Evolutionary conservation across 1,284 basidiomycete genomes (phyloP), one percentile per base, ranked within the genome.

Genomic region (Puccinia coronata): DNA sequence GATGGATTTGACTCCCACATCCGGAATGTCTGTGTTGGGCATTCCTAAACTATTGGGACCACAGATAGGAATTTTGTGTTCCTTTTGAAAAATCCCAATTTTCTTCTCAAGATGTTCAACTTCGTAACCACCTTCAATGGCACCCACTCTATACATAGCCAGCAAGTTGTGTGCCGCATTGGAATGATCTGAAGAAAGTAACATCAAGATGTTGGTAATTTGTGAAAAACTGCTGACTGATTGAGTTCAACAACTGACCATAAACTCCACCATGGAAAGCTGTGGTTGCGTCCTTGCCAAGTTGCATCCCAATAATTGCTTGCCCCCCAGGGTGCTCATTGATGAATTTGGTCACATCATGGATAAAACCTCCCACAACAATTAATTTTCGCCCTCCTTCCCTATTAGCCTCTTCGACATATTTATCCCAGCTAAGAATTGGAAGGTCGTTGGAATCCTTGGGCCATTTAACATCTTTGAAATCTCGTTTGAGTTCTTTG

Each of bases 181-280:
- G 6, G 43, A 47, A 47, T 47, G 43, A 1, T 47, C 43, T 47
- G 43, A 47, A 47, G 12, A 1, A 9, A 8, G 43, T 1, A 47
- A 47, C 43, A 47, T 11, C 12, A 9, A 47, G 20, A 1, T 9
- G 43, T n/a, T n/a, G n/a, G n/a, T n/a, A n/a, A n/a, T n/a, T n/a
- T n/a, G n/a, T n/a, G n/a, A n/a, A n/a, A n/a, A n/a, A n/a, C n/a
- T n/a, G n/a, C n/a, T n/a, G n/a, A n/a, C n/a, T n/a, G n/a, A n/a
- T n/a, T n/a, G n/a, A n/a, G n/a, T n/a, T n/a, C n/a, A 16, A 6
- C 23, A 16, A 41, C 59, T 53, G n/a, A 81, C 79, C 79, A 75
- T 75, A 82, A n/a, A 95, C 92, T 84, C 94, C 95, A 82, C 95
- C 95, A 85, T 95, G 95, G 90, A 97, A 96, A 2, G 94, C 94